Percentiles rank a stretch among this genome's conserved stretches.
These are phyloP conservation scores for Sporothrix brasiliensis DNA, from an alignment of 2,329 filamentous ascomycete genomes.

Conservation along the genomic window DNA sequence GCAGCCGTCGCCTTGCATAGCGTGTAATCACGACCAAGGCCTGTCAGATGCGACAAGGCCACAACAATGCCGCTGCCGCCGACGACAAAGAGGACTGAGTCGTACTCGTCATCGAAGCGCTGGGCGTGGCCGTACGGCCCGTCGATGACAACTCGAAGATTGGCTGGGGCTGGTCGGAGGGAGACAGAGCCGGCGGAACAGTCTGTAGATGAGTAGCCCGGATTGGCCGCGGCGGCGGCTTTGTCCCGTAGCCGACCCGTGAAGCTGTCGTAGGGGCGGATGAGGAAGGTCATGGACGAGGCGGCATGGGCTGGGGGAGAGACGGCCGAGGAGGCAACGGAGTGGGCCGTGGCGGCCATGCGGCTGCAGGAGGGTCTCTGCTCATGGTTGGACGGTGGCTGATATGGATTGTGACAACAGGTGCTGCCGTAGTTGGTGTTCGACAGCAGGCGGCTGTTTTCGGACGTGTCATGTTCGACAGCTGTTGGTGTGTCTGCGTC, in stretches of 20 bases:
- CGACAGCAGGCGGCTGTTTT: slow-evolving; percentile 15
- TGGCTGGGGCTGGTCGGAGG: background rate
- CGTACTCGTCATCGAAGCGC: slow-evolving; percentile 27
- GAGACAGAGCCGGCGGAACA: background rate
- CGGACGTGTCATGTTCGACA: background rate
- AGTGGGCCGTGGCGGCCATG: background rate
- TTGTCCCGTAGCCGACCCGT: slow-evolving; percentile 34
- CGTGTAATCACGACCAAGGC: slow-evolving; percentile 24
- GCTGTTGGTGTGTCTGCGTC: background rate
- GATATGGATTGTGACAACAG: slow-evolving; percentile 9
- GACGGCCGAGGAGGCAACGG: background rate
- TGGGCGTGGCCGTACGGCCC: slow-evolving; percentile 35
- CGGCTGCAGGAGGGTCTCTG: slow-evolving; percentile 25
- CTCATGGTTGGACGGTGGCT: slow-evolving; percentile 34
- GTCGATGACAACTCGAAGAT: slow-evolving; percentile 34
- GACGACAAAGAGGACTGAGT: slow-evolving; percentile 34
- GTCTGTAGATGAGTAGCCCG: slow-evolving; percentile 3
- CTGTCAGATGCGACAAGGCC: slow-evolving; percentile 34
- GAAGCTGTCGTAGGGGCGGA: slow-evolving; percentile 36
- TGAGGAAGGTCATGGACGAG: slow-evolving; percentile 33
- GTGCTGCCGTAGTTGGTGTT: slow-evolving; percentile 21
- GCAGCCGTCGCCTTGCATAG: background rate
- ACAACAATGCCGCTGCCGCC: slow-evolving; percentile 37
- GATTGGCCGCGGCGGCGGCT: slow-evolving; percentile 31
- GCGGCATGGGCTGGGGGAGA: slow-evolving; percentile 6